These are phyloP conservation scores for Trichoderma afroharzianum DNA, from an alignment of 2,329 filamentous ascomycete genomes.

Conservation along the genomic window DNA sequence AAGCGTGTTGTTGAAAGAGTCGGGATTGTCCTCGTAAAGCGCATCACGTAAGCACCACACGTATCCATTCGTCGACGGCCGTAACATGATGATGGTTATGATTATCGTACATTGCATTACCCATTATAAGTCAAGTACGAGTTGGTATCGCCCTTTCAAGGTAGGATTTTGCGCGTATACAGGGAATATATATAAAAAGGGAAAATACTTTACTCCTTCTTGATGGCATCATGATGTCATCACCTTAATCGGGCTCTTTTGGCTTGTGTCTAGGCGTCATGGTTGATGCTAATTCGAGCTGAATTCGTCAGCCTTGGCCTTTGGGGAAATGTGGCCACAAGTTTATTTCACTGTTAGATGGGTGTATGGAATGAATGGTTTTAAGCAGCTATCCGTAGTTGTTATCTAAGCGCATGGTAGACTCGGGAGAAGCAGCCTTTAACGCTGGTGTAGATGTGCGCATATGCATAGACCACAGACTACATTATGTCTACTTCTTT, in stretches of 20 bases:
- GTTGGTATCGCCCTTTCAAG: not conserved
- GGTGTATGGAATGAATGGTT: not conserved
- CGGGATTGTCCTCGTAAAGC: not conserved
- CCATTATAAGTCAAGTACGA: not conserved
- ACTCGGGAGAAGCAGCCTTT: not conserved
- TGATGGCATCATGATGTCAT: not conserved
- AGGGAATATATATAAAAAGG: not conserved
- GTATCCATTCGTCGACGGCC: not conserved
- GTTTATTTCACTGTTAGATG: not conserved
- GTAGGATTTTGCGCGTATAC: not conserved
- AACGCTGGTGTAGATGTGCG: not conserved
- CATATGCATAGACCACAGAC: not conserved
- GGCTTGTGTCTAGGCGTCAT: not conserved
- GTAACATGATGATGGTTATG: not conserved
- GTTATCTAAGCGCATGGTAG: not conserved
- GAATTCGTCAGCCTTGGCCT: not conserved
- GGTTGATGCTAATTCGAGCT: not conserved
- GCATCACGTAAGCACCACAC: conserved; percentile 6
- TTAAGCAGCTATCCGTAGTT: not conserved
- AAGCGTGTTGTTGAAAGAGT: not conserved
- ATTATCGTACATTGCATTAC: not conserved
- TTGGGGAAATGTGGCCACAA: not conserved
- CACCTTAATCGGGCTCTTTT: not conserved
- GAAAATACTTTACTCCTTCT: not conserved
- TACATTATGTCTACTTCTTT: no score